Percentiles rank a stretch among this genome's conserved stretches.
Evolutionary conservation across 768 basidiomycete species (phyloP).

Genomic region (Russula dissimulans): DNA sequence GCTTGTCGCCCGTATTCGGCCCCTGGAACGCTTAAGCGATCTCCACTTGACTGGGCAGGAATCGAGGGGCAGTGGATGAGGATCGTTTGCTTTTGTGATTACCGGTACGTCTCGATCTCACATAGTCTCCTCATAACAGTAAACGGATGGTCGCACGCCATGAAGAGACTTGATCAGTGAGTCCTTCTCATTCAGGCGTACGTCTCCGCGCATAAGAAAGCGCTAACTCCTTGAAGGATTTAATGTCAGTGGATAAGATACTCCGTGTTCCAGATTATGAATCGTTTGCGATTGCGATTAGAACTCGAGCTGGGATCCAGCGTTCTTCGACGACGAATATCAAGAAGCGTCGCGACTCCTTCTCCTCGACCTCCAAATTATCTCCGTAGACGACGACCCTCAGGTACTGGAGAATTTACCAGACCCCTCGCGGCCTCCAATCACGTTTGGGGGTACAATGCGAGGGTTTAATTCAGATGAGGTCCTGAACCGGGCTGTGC

Average conservation of each 20-base stretch:
- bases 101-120: constrained; percentile 37
- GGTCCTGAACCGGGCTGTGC: constrained; percentile 23
- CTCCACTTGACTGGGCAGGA: constrained; percentile 57
- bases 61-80: constrained; percentile 68
- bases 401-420: constrained; percentile 11
- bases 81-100: constrained; percentile 73
- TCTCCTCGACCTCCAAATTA: constrained; percentile 43
- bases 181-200: constrained; percentile 15
- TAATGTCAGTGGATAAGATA: constrained; percentile 22
- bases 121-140: neutral
- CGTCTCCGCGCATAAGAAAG: neutral
- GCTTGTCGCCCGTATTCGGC: constrained; percentile 48
- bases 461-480: constrained; percentile 23
- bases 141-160: neutral
- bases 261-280: neutral
- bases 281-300: neutral
- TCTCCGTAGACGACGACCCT: constrained; percentile 24
- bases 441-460: constrained; percentile 26
- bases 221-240: constrained; percentile 19
- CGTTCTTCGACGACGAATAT: constrained; percentile 50
- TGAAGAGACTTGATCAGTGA: constrained; percentile 37
- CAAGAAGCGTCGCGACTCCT: constrained; percentile 59
- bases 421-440: constrained; percentile 24
- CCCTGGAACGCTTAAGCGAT: constrained; percentile 30
- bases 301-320: constrained; percentile 22